phyloP scores from a whole-genome alignment of 225 moss, liverwort and hornwort species.

The Physcomitrium patens region DNA sequence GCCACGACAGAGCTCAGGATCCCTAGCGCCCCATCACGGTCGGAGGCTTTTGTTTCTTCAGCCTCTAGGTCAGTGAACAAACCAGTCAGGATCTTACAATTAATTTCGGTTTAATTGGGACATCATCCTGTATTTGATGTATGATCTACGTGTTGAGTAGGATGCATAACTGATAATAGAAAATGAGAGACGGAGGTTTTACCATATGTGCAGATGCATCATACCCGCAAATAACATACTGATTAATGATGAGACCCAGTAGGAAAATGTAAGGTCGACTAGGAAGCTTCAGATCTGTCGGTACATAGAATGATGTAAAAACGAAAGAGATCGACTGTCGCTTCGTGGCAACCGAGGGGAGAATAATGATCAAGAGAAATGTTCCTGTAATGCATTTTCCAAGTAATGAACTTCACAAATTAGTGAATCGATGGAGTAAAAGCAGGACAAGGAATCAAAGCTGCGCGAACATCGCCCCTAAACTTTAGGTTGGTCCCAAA shows the following conservation, averaged over 20 bases:
- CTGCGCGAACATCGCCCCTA: too few relatives aligned
- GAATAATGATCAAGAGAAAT: conserved; percentile 48
- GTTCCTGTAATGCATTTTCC: conserved; percentile 40
- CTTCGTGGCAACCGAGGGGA: conserved; percentile 56
- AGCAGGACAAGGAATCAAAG: too few relatives aligned
- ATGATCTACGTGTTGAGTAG: background rate
- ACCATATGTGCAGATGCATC: conserved; percentile 71
- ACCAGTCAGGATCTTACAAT: background rate
- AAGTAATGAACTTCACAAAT: too few relatives aligned
- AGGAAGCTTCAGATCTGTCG: conserved; percentile 42
- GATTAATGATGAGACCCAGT: conserved; percentile 58
- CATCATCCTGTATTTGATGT: background rate
- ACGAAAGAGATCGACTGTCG: conserved; percentile 43
- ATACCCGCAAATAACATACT: conserved; percentile 48
- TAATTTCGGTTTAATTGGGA: background rate
- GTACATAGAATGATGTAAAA: conserved; percentile 57
- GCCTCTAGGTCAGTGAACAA: conserved; percentile 23
- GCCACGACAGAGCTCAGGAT: conserved; percentile 47
- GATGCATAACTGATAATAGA: background rate
- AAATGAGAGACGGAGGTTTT: background rate
- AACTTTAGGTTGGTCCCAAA: too few relatives aligned
- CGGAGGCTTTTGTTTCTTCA: conserved; percentile 64
- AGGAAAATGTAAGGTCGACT: conserved; percentile 55
- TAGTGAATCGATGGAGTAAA: too few relatives aligned
- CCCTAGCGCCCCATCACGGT: conserved; percentile 59